Base-by-base conservation (phyloP, 2,329 filamentous ascomycete genomes). In the Colletotrichum sp. region DNA sequence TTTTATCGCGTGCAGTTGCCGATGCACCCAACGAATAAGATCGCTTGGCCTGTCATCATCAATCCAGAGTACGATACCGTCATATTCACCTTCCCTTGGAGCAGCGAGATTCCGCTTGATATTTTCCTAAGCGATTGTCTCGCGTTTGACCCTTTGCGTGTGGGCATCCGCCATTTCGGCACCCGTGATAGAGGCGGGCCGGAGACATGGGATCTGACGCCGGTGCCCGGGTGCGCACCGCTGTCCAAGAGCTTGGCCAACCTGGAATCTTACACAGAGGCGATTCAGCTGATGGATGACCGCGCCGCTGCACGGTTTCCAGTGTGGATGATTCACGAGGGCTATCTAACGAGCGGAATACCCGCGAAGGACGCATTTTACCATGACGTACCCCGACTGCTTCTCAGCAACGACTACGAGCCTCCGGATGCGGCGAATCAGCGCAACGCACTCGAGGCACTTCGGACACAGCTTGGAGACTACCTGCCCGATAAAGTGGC, bases 1-100 rank as follows among this genome's bases (percentile, higher is more conserved):
- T 79, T 79, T 39, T 79, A 79, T 59, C 78, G 78, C 62, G 76
- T 79, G 26, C 77, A 76, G 13, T 67, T 79, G 59, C 77, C 78
- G 13, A 68, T 76, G 68, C 71, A 76, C 44, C 75, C 75, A n/a
- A 76, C 75, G 64, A 76, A 75, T 44, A 76, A 76, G 75, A 75
- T 76, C 24, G 75, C 75, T 52, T 76, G 75, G 75, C 75, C 75
- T 5, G 75, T 75, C 28, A 49, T 74, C 64, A 79, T 79, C 55
- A 78, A 79, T 62, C 78, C 78, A 10, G 76, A 77, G 18, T 79
- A 73, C 36, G 78, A 79, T 44, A 75, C 78, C 36, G 74, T 79
- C 15, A 65, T 79, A 10, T 79, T 78, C 26, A 76, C 75, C 8
- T 77, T 77, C n/a, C 76, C 76, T 24, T 77, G 76, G 76, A 75